Base-by-base conservation (phyloP, 352 stramenopile genomes). In the Elongisporangium anandrum region DNA sequence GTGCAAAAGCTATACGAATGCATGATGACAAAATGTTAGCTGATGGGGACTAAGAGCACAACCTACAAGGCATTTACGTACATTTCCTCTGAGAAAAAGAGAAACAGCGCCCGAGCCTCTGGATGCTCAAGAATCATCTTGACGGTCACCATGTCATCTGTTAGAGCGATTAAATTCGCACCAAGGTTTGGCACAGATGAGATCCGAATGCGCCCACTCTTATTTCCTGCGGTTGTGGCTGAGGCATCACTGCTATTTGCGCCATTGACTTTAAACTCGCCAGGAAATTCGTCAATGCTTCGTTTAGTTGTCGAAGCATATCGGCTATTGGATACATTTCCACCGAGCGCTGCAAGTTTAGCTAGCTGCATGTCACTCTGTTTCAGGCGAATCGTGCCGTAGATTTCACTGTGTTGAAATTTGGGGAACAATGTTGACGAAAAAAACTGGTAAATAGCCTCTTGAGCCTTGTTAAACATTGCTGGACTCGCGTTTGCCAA, bases 61-160 rank as follows among this genome's bases (percentile, higher is more conserved):
- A 20, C 56, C 10, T n/a, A 2, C 52, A 26, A 29, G 3, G 16
- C 10, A 23, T n/a, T 17, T 13, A 77, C 76, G 69, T 73, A 90
- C 81, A 91, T 91, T 68, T 91, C 81, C 57, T 91, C 81, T 4
- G 79, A 77, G 59, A 91, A 91, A 47, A 85, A 79, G 19, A 88
- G 67, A 64, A 91, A 86, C 48, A 91, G 55, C 41, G 78, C 64
- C 20, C 81, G 81, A 2, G 78, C 87, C 63, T 88, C 77, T 5
- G 63, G 67, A 54, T 88, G 74, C 48, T 87, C 79, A 16, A 91
- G 66, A 23, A 91, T 87, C 65, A 81, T 73, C 2, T 56, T 60
- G 21, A 88, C 75, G 2, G 68, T 85, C 55, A 88, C 72, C 10
- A 77, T 61, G 1, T 71, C 68, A 17, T 85, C 79, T 1, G 22